Base-by-base conservation (phyloP, 208 protist species). In the Willaertia magna region DNA sequence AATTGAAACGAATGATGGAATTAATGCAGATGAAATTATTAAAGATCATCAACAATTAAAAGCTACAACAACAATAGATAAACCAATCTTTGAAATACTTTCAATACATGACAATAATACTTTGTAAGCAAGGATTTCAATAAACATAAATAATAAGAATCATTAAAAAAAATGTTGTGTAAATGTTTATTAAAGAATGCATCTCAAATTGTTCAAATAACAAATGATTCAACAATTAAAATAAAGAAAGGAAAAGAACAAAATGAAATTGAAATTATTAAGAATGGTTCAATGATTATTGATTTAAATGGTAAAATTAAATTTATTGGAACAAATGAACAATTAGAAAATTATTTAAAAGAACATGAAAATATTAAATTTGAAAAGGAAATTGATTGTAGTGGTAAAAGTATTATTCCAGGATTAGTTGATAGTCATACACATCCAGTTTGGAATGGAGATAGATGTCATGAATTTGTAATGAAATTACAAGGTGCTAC, bases 401-500 rank as follows among this genome's bases (percentile, higher is more conserved):
- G 42, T 26, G 90, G 90, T n/a, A 91, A 89, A 52, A 84, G 85
- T 51, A 87, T 93, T 7, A 79, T 93, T 59, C 91, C 91, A 51
- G 91, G 91, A 18, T 85, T 94, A n/a, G 91, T 94, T 4, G 92
- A 94, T 81, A 88, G 78, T 6, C 92, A 94, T 79, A 94, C 92
- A 30, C 92, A 94, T 79, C 91, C 92, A 22, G 92, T 94, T 26
- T 94, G 87, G 88, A 88, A 52, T 34, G 92, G 92, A 40, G 92
- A 94, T 88, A 26, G 92, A 30, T 87, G 89, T 22, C 89, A 93
- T 84, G 92, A 94, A 51, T 94, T 94, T 88, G 90, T 90, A 22
- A 91, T 94, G 89, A 94, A 94, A 75, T 86, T 94, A 18, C 88
- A 88, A n/a, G 92, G 92, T 40, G 92, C 92, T 16, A 93, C 92